Evolutionary conservation across 1,139 yeast genomes (phyloP), one percentile per base, ranked within the genome.

Genomic region (Ogataea hybrid): DNA sequence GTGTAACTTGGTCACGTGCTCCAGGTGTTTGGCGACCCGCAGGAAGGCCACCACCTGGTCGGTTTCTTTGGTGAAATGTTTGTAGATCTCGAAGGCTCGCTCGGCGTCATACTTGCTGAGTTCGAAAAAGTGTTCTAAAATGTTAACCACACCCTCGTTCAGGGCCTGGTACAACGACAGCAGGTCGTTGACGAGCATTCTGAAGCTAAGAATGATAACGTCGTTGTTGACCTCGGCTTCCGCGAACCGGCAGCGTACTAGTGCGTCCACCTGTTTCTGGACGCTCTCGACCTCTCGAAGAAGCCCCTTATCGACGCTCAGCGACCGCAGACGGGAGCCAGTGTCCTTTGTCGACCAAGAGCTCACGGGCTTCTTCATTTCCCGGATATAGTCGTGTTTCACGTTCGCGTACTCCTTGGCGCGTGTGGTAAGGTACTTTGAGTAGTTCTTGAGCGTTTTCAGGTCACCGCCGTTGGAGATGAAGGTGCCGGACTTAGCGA

Each of bases 41-140:
- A 92, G 72, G 62, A 84, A 92, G 54, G 82, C 84, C 33, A 92
- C 92, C 15, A 90, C 97, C 58, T 83, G 84, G 42, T 83, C 82
- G 0, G 98, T 92, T 60, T 88, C 81, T 48, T 81, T 84, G 37
- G 90, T 95, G 64, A 92, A 92, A 48, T 75, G 76, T 54, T 84
- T 87, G 68, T 92, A 92, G 37, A 92, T 81, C 23, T 77, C 81
- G 50, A 92, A 73, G 0, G 96, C 92, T 50, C 90, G 75, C 58
- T 84, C 87, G 4, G 97, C 97, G 61, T 92, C 96, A 28, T 70
- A 70, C 52, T 78, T 80, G 28, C 90, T 80, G 80, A 92, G 84
- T 65, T 92, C 98, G 66, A 92, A 92, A 64, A 87, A 92, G 60
- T 92, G 95, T 61, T 92, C 97, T 51, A 92, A 74, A 37, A 92